These are phyloP conservation scores for Westerdykella ornata DNA, from an alignment of 2,329 filamentous ascomycete species.

Conservation along the genomic window DNA sequence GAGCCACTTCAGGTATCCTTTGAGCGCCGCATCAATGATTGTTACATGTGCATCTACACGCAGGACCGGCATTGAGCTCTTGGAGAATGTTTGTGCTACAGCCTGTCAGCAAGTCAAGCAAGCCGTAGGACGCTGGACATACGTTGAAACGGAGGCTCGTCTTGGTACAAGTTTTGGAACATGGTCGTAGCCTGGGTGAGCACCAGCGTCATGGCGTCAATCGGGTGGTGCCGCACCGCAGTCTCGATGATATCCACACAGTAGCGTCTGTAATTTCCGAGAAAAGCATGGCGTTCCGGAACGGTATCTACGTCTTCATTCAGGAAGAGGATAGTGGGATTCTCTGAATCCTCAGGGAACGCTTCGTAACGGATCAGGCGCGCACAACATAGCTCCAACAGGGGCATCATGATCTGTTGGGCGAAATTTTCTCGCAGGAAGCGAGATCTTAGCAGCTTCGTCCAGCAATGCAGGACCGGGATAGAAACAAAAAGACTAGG, in stretches of 20 bases:
- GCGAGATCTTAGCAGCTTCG: conserved; percentile 66
- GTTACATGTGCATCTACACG: conserved; percentile 84
- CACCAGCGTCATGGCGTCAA: conserved; percentile 82
- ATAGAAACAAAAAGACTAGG: conserved; percentile 90
- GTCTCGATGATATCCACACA: conserved; percentile 80
- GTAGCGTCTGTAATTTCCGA: conserved; percentile 91
- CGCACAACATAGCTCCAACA: conserved; percentile 76
- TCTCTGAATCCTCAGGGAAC: conserved; percentile 71
- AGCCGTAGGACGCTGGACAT: background rate
- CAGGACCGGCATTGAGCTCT: conserved; percentile 65
- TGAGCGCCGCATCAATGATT: conserved; percentile 80
- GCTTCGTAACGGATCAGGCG: conserved; percentile 83
- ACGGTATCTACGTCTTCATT: conserved; percentile 92
- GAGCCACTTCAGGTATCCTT: conserved; percentile 81
- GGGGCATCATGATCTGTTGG: conserved; percentile 59
- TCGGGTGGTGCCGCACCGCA: conserved; percentile 72
- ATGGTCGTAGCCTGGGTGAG: conserved; percentile 70
- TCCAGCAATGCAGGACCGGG: conserved; percentile 85
- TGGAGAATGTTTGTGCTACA: conserved; percentile 44
- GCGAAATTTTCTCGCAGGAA: conserved; percentile 60
- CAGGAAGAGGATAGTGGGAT: conserved; percentile 74
- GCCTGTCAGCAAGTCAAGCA: conserved; percentile 2
- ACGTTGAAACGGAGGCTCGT: conserved; percentile 56
- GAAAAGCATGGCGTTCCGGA: conserved; percentile 87
- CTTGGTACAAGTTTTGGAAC: conserved; percentile 68